phyloP scores from a whole-genome alignment of 2,329 filamentous ascomycete genomes.

The Exophiala sp. region DNA sequence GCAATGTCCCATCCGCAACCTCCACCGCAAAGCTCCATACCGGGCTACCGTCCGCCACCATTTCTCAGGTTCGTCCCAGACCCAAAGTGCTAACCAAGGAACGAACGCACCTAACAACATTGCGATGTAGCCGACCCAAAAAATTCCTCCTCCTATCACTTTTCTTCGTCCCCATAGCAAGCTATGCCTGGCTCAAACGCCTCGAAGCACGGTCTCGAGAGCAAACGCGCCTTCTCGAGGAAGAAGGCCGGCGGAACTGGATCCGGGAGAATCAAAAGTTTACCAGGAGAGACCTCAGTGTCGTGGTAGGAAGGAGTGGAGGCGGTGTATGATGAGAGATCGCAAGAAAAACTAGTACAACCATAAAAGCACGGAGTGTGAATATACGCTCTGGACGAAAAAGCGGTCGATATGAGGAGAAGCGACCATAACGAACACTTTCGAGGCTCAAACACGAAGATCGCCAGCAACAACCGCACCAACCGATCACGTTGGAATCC shows the following conservation, averaged over 20 bases:
- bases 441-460: no score
- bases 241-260: conserved; percentile 23
- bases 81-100: neutral
- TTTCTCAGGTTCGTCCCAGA: conserved; percentile 15
- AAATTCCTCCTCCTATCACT: conserved; percentile 19
- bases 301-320: conserved; percentile 22
- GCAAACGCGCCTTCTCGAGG: conserved; percentile 18
- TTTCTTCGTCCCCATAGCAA: conserved; percentile 18
- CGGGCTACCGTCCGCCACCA: conserved; percentile 20
- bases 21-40: conserved; percentile 20
- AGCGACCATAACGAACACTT: no score
- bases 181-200: conserved; percentile 22
- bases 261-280: conserved; percentile 22
- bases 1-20: neutral
- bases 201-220: conserved; percentile 18
- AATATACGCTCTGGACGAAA: no score
- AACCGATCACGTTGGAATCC: no score
- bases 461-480: no score
- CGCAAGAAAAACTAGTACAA: no score
- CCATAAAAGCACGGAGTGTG: no score
- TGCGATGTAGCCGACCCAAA: conserved; percentile 11
- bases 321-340: conserved; percentile 16
- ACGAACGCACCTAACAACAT: neutral
- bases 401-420: no score
- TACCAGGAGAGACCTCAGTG: conserved; percentile 13